Evolutionary conservation across 1,139 yeast genomes (phyloP).

Genomic region (Candida gigantensis): DNA sequence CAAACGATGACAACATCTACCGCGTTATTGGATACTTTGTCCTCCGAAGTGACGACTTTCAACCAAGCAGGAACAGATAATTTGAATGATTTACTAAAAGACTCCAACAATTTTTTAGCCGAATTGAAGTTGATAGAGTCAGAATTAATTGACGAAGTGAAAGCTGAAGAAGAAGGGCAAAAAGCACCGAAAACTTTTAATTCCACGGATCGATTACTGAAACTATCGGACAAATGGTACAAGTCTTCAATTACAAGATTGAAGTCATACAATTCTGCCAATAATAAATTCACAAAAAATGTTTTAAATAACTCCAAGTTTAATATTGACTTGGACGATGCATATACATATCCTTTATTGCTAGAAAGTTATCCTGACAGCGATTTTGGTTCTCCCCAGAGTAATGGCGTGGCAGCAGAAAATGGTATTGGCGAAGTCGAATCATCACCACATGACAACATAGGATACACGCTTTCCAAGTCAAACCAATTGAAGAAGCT

Average conservation of each 20-base stretch:
- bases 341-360: slow-evolving; percentile 43
- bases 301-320: slow-evolving; percentile 32
- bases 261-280: slow-evolving; percentile 40
- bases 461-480: neutral
- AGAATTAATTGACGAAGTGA: slow-evolving; percentile 21
- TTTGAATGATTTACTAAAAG: slow-evolving; percentile 22
- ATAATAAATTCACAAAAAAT: slow-evolving; percentile 39
- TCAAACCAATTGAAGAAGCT: slow-evolving; percentile 15
- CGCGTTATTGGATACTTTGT: slow-evolving; percentile 29
- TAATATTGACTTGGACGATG: slow-evolving; percentile 41
- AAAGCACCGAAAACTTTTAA: neutral
- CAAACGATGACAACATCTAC: slow-evolving; percentile 21
- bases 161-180: slow-evolving; percentile 13
- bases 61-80: slow-evolving; percentile 25
- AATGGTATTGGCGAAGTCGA: neutral
- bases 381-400: slow-evolving; percentile 6
- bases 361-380: slow-evolving; percentile 33
- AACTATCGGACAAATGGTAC: slow-evolving; percentile 34
- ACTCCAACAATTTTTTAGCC: slow-evolving; percentile 26
- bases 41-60: slow-evolving; percentile 28
- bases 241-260: slow-evolving; percentile 33
- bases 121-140: slow-evolving; percentile 32
- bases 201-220: slow-evolving; percentile 5
- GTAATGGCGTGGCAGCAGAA: neutral
- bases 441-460: neutral